These are phyloP conservation scores for Colletotrichum echinochloae DNA, from an alignment of 2,329 filamentous ascomycete species.

Conservation along the genomic window DNA sequence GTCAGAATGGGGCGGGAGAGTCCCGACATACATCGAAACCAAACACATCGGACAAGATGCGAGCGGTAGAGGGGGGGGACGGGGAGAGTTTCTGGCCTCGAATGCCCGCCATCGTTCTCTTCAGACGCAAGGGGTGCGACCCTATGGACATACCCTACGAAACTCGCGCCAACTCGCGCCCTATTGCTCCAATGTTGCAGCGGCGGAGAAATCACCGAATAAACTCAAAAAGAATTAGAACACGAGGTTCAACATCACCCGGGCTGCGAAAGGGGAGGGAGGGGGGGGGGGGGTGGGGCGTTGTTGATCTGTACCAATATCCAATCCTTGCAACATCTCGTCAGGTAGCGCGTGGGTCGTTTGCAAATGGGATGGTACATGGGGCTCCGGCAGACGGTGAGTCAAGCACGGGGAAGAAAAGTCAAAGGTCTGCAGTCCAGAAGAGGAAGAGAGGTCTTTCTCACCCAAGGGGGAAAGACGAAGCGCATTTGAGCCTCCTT, in stretches of 20 bases:
- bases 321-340: slow-evolving; percentile 9
- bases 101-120: neutral
- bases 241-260: slow-evolving; percentile 12
- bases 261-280: slow-evolving; percentile 25
- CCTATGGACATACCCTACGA: neutral
- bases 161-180: neutral
- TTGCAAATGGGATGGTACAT: slow-evolving; percentile 15
- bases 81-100: no score
- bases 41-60: neutral
- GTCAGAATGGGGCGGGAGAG: neutral
- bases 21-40: neutral
- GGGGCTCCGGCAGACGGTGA: slow-evolving; percentile 21
- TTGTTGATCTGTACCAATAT: slow-evolving; percentile 19
- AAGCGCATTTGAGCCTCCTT: neutral
- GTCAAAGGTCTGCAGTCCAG: neutral
- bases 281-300: neutral
- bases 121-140: neutral
- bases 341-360: slow-evolving; percentile 28
- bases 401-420: slow-evolving; percentile 6
- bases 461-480: neutral
- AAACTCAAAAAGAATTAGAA: slow-evolving; percentile 15
- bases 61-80: no score
- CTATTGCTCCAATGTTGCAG: slow-evolving; percentile 1
- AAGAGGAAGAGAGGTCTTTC: neutral
- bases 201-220: slow-evolving; percentile 1